Evolutionary conservation across 352 stramenopile species (phyloP).

Genomic region (Phytophthora brassicae): DNA sequence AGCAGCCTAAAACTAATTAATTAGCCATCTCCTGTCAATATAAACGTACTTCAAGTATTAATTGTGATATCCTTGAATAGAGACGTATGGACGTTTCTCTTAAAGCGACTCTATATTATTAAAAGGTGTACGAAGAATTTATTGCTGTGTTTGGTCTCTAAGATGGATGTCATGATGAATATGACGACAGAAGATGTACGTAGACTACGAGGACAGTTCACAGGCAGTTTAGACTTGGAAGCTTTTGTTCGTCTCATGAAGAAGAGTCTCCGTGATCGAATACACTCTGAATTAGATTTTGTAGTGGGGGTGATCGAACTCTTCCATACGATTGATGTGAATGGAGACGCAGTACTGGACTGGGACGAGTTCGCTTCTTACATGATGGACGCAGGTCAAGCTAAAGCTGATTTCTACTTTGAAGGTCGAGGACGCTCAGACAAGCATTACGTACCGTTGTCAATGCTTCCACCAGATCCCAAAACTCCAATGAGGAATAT

Average conservation of each 20-base stretch:
- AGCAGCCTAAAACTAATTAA: constrained; percentile 3
- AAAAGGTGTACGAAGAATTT: too few species aligned
- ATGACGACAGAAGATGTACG: constrained; percentile 80
- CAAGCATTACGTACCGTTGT: constrained; percentile 46
- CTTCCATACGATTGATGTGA: constrained; percentile 91
- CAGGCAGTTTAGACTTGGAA: constrained; percentile 47
- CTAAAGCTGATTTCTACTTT: constrained; percentile 55
- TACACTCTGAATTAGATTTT: constrained; percentile 75
- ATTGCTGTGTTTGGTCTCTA: neutral
- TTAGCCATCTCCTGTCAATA: constrained; percentile 10
- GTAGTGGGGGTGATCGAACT: constrained; percentile 85
- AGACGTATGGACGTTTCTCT: neutral
- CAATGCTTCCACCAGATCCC: constrained; percentile 36
- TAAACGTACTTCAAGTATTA: constrained; percentile 3
- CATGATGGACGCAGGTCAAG: constrained; percentile 78
- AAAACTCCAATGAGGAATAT: constrained; percentile 58
- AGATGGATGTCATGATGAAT: constrained; percentile 88
- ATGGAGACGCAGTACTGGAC: constrained; percentile 82
- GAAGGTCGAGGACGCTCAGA: constrained; percentile 25
- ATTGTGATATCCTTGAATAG: too few species aligned
- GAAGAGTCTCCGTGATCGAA: constrained; percentile 65
- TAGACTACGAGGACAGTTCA: constrained; percentile 58
- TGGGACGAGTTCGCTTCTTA: constrained; percentile 91
- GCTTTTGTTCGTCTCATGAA: constrained; percentile 77
- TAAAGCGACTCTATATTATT: neutral